Evolutionary conservation across 306 rosid genomes (phyloP), one percentile per base, ranked within the genome.

Genomic region (Sophora flavescens): DNA sequence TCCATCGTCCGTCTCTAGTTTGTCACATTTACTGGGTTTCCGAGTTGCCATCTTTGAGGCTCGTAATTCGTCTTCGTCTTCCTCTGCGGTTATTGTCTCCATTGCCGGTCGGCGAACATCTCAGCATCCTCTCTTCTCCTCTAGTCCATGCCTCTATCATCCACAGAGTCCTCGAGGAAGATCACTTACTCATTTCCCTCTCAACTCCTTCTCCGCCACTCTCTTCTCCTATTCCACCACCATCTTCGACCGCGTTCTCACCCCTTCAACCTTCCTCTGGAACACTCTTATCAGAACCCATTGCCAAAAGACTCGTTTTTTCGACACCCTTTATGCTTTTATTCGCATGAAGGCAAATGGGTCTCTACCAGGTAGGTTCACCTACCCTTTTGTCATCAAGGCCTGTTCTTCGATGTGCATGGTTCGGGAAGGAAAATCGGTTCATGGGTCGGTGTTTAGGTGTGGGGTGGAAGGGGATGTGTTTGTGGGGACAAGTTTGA

Each of bases 131-230:
- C n/a, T n/a, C n/a, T n/a, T n/a, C n/a, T n/a, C n/a, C n/a, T n/a
- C n/a, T n/a, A 81, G 72, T 88, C 63, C 98, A 93, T 39, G 89
- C 87, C 8, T 95, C 54, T 45, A 79, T 93, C 72, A 63, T 93
- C 54, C 82, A 58, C 51, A 68, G 82, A 56, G 96, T 96, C 13
- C 86, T 93, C 13, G 95, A 91, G 57, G 91, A 93, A 86, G 91
- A 93, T 48, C 90, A 77, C 8, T 80, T 51, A 54, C 83, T 93
- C 45, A 36, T 89, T n/a, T 68, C 86, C 57, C 84, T 47, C 28
- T 85, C 22, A 69, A 57, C 48, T 45, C 82, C 5, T 30, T 80
- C 9, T 18, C 74, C 39, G 42, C 78, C 12, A 10, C 74, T 15
- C 63, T 74, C 51, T 16, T n/a, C n/a, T n/a, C 53, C 0, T 87